Base-by-base conservation (phyloP, 495 filamentous ascomycete genomes). In the Penicillium silybi region DNA sequence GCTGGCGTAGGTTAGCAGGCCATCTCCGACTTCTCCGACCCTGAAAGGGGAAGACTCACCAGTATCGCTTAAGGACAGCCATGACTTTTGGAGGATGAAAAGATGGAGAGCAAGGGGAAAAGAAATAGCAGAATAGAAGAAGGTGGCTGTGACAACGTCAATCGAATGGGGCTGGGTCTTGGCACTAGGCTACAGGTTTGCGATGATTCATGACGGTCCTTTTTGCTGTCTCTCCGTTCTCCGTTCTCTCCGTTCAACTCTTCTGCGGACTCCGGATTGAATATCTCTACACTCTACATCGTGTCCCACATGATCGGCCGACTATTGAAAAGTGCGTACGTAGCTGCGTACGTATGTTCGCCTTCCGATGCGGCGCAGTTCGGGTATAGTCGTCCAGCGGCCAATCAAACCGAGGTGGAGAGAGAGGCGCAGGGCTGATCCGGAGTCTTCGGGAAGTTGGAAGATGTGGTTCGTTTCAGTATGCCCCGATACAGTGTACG, bases 141-240 rank as follows among this genome's bases (percentile, higher is more conserved):
- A 38, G 22, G 55, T 53, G 49, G 49, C 45, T 48, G 42, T 41
- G 50, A 32, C 13, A 17, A 46, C 2, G 40, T 46, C 19, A 43
- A 45, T 45, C 34, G 11, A 13, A 46, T 54, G 57, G 48, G 57
- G 57, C 52, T 59, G 52, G 44, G 44, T 47, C 48, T 59, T 53
- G 56, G 48, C 48, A 46, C 42, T 60, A 60, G 57, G 57, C 57
- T 60, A 49, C 57, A 50, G 32, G 50, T 49, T 58, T 58, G 48
- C 40, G 50, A 58, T 58, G 56, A 57, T 53, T 52, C 50, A 57
- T 57, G 15, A 50, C 41, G 15, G 13, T 3, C 40, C 2, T 39
- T 39, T 17, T 18, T n/a, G n/a, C n/a, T n/a, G n/a, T n/a, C n/a
- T n/a, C n/a, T n/a, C n/a, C n/a, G n/a, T n/a, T n/a, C n/a, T n/a